Base-by-base conservation (phyloP, 1,284 basidiomycete species). In the Exsudoporus floridanus region DNA sequence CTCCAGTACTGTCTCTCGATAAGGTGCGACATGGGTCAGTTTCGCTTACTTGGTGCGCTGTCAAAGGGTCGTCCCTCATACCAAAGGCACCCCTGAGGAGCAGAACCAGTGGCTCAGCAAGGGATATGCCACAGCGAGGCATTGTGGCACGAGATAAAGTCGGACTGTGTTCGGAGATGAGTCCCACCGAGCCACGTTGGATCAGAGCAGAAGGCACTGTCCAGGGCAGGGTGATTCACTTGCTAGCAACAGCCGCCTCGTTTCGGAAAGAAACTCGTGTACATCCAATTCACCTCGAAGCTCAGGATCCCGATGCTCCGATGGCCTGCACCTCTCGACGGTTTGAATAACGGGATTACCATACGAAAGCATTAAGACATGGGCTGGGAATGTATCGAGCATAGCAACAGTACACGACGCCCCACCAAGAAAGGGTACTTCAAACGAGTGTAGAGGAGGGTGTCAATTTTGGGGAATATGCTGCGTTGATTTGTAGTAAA, bases 291-390 rank as follows among this genome's bases (percentile, higher is more conserved):
- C 25, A 33, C 54, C 49, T 46, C 54, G 55, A 54, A 54, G 50
- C 48, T 54, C 51, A 53, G 46, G 44, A 36, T 8, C 23, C 28
- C 34, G 48, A 38, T 42, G 25, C 49, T 57, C 51, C 51, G 51
- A 53, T 18, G 18, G 23, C 33, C 25, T 35, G 39, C 52, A 49
- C 36, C 44, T 46, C 48, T 47, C 46, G 50, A 50, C 33, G 34
- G 13, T 70, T 70, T 59, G 47, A 70, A 67, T 59, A 58, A 66
- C 49, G 31, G 41, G 33, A 67, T 70, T 68, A 70, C 65, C 69
- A 68, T 71, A 71, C 45, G 66, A 70, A 68, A 63, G 58, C 61
- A 69, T 69, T 70, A 71, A 52, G 63, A 70, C 66, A 69, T 70
- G 65, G 65, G 67, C 6, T 49, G 60, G 56, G 58, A 60, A 60